Evolutionary conservation across 2,329 filamentous ascomycete species (phyloP).

Genomic region (Aureobasidium sp.): DNA sequence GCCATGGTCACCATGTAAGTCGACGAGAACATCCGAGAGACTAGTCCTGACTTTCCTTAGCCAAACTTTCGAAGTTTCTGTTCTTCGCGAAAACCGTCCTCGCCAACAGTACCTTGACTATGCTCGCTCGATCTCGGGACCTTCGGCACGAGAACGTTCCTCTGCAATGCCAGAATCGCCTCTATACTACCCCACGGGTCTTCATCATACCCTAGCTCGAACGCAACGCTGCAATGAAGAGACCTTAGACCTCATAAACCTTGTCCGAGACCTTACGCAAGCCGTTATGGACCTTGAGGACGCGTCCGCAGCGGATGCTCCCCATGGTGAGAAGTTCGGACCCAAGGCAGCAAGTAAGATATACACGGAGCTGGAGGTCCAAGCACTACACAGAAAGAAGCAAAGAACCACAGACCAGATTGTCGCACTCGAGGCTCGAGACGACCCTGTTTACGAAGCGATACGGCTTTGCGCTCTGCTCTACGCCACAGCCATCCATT

Average conservation of each 20-base stretch:
- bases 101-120: slow-evolving; percentile 9
- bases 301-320: background rate
- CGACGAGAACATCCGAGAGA: background rate
- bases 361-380: background rate
- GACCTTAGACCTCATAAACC: background rate
- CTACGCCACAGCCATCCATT: slow-evolving; percentile 24
- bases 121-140: background rate
- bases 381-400: background rate
- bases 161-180: slow-evolving; percentile 8
- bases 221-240: slow-evolving; percentile 1
- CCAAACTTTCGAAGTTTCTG: background rate
- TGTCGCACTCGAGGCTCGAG: background rate
- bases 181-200: slow-evolving; percentile 1
- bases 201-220: background rate
- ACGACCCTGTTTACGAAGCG: slow-evolving; percentile 24
- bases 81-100: slow-evolving; percentile 2
- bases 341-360: background rate
- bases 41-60: background rate
- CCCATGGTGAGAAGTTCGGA: background rate
- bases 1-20: slow-evolving; percentile 14
- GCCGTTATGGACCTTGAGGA: background rate
- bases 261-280: background rate
- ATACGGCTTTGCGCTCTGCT: slow-evolving; percentile 24
- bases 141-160: background rate
- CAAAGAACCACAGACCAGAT: background rate